Evolutionary conservation across 441 rosid genomes (phyloP).

Genomic region (Aquilaria agallochum): DNA sequence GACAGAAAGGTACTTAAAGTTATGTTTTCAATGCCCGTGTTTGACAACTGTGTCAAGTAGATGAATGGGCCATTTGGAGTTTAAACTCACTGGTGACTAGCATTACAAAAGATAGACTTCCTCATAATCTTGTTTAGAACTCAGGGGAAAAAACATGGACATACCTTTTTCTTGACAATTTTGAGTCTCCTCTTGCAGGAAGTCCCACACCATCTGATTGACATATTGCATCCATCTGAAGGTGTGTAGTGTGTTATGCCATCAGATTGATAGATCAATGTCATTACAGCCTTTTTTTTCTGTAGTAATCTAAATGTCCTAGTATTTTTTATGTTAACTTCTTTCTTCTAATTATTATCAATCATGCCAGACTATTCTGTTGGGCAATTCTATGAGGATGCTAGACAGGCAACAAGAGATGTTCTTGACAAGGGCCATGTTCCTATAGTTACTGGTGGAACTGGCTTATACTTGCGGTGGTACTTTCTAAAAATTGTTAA

Average conservation of each 20-base stretch:
- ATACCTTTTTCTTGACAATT: constrained; percentile 2
- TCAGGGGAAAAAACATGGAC: not conserved
- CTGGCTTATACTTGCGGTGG: constrained; percentile 92
- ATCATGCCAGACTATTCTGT: constrained; percentile 70
- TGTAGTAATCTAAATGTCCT: not conserved
- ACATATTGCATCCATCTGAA: constrained; percentile 77
- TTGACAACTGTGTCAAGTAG: not conserved
- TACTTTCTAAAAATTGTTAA: constrained; percentile 19
- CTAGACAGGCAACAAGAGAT: constrained; percentile 66
- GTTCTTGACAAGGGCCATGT: constrained; percentile 52
- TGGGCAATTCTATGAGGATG: constrained; percentile 71
- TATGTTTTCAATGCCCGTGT: not conserved
- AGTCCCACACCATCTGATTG: constrained; percentile 84
- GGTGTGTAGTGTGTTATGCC: constrained; percentile 31
- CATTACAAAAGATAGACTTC: too few relatives aligned
- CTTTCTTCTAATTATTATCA: constrained; percentile 4
- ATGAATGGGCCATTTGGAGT: constrained; percentile 18
- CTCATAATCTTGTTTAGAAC: too few relatives aligned
- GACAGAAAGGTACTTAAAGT: constrained; percentile 48
- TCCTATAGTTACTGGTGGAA: constrained; percentile 91
- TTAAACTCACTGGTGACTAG: not conserved
- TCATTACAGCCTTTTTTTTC: not conserved
- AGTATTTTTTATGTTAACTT: constrained; percentile 4
- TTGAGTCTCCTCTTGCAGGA: constrained; percentile 35
- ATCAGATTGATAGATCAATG: constrained; percentile 3